Conservation (phyloP, 2,329 filamentous ascomycete species). For the Cladophialophora exuberans region DNA sequence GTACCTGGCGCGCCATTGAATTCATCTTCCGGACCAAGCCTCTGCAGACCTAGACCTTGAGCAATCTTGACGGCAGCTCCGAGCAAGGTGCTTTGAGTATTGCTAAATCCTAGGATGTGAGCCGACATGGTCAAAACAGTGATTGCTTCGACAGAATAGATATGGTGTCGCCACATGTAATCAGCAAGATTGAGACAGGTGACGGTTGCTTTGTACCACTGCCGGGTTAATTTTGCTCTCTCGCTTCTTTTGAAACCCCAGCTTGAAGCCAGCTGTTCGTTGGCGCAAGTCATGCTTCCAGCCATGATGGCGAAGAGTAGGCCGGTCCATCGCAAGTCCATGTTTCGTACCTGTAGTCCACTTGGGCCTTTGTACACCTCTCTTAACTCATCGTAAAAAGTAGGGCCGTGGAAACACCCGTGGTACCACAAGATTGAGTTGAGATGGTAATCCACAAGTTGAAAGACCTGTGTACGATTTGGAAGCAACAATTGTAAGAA, state of each 20-base stretch:
- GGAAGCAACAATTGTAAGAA: conserved; percentile 33
- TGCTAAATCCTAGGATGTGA: conserved; percentile 55
- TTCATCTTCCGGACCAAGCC: conserved; percentile 37
- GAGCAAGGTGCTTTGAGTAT: conserved; percentile 52
- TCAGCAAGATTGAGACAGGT: conserved; percentile 52
- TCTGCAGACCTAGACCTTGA: conserved; percentile 52
- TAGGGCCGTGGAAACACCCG: conserved; percentile 31
- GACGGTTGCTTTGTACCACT: conserved; percentile 52
- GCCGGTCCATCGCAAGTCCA: conserved; percentile 30
- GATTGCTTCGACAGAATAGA: conserved; percentile 52
- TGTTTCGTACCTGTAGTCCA: conserved; percentile 30
- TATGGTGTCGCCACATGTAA: conserved; percentile 49
- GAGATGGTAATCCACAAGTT: conserved; percentile 32
- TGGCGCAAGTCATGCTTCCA: conserved; percentile 30
- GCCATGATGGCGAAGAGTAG: conserved; percentile 30
- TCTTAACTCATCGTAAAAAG: conserved; percentile 31
- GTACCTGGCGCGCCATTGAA: conserved; percentile 18
- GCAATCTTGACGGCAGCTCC: conserved; percentile 52
- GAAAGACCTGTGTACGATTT: conserved; percentile 26
- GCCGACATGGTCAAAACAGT: conserved; percentile 52
- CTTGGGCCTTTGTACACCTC: conserved; percentile 24
- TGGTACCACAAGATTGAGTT: conserved; percentile 32
- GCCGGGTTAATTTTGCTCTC: conserved; percentile 45
- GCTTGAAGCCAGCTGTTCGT: conserved; percentile 32
- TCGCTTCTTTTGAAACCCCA: conserved; percentile 53